Evolutionary conservation across 768 basidiomycete species (phyloP), one percentile per base, ranked within the genome.

Genomic region (Lentinula raphanica): DNA sequence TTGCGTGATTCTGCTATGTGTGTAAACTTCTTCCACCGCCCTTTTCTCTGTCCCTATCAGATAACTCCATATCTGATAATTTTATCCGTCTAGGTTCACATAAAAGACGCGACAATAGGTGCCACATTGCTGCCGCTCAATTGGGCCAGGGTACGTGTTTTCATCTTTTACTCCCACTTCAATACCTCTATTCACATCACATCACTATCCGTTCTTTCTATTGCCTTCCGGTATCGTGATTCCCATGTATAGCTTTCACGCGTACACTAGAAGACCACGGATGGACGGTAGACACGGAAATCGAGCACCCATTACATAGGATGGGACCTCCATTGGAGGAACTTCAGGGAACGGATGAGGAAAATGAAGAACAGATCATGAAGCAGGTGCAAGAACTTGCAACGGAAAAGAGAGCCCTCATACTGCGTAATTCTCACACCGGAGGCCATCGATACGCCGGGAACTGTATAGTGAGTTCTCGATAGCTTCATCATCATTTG

Each of bases 401-500:
- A 17, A 70, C 71, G 32, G 76, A 81, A 23, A 86, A 85, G 58
- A 83, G 84, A 49, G 94, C 86, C 3, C 87, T 97, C 46, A 87
- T 99, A 59, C 74, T 98, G 66, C 85, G 81, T 66, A 88, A 86
- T 56, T 95, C 92, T 27, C 96, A 99, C 75, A 78, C 94, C 42
- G 95, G 96, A 21, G 94, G 95, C 2, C 96, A 98, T 76, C 88
- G 88, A 65, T 98, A 88, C 68, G 88, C 92, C 36, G 94, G 94
- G 39, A 94, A 95, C 65, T 87, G 90, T 64, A 86, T 93, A 59
- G 94, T 94, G 68, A 65, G 92, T 83, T 12, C n/a, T n/a, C n/a
- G n/a, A n/a, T n/a, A n/a, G n/a, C n/a, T n/a, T n/a, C n/a, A n/a
- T 57, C 19, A 23, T n/a, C 8, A 39, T 45, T 12, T 29, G 35